A percentile compares a stretch with the other conserved stretches of the same genome.
These are phyloP conservation scores for Geranium rotundifolium DNA, from an alignment of 345 rosid genomes.

Conservation along the genomic window DNA sequence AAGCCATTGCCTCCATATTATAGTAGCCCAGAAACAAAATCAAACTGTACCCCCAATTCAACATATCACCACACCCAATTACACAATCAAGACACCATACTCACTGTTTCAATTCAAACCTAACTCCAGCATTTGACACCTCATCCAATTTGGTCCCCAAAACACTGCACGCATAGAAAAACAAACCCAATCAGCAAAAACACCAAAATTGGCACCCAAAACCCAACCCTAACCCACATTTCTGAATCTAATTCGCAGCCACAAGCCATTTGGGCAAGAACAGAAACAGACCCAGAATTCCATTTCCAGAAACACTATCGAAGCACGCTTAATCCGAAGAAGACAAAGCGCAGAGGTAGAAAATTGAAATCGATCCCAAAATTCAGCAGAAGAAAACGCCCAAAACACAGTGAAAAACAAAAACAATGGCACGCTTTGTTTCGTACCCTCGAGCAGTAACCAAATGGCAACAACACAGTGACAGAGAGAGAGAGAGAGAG, in stretches of 20 bases:
- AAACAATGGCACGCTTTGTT: not conserved
- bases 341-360: too few relatives aligned
- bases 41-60: too few relatives aligned
- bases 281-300: not conserved
- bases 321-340: too few relatives aligned
- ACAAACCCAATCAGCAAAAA: too few relatives aligned
- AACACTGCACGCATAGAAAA: not conserved
- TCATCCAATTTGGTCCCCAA: not conserved
- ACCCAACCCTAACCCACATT: not conserved
- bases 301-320: too few relatives aligned
- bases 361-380: too few relatives aligned
- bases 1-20: not conserved
- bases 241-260: not conserved
- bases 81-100: not conserved
- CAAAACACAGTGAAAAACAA: not conserved
- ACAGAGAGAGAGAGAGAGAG: not conserved
- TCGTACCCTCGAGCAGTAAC: not conserved
- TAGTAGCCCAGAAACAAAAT: not conserved
- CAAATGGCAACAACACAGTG: not conserved
- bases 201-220: not conserved
- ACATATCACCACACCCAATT: not conserved
- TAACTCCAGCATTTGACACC: too few relatives aligned
- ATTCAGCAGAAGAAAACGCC: not conserved
- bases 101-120: not conserved
- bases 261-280: not conserved